phyloP scores from a whole-genome alignment of 2,329 filamentous ascomycete genomes.

The Fusarium sp. region DNA sequence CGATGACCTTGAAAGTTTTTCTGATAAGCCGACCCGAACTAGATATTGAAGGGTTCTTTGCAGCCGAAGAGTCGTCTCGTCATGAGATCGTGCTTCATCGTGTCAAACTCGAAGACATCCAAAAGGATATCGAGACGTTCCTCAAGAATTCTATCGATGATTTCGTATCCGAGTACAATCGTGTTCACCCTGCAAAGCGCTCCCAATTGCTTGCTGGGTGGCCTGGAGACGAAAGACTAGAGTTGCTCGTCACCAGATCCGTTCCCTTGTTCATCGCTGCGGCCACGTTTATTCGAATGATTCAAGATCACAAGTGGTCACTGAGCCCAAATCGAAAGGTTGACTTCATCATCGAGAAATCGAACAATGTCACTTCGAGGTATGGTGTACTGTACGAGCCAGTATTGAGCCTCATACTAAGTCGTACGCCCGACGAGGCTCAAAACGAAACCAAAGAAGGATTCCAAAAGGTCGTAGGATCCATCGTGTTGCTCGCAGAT shows the following conservation, averaged over 20 bases:
- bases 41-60: neutral
- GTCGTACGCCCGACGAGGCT: neutral
- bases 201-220: neutral
- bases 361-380: accelerated
- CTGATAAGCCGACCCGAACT: slow-evolving; percentile 3
- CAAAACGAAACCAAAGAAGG: accelerated
- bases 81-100: neutral
- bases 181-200: neutral
- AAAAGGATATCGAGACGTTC: neutral
- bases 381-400: neutral
- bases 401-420: neutral
- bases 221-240: neutral
- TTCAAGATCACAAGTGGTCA: neutral
- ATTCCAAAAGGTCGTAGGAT: neutral
- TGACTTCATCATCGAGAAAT: neutral
- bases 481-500: no score
- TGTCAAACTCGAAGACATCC: neutral
- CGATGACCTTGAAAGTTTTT: neutral
- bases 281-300: neutral
- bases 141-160: accelerated
- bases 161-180: neutral
- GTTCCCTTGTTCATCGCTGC: slow-evolving; percentile 1
- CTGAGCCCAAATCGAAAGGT: neutral
- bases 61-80: neutral
- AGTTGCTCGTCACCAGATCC: accelerated